Percentiles rank a stretch among this genome's conserved stretches.
Conservation (phyloP, 2,329 filamentous ascomycete species). For the Aspergillus tanneri region DNA sequence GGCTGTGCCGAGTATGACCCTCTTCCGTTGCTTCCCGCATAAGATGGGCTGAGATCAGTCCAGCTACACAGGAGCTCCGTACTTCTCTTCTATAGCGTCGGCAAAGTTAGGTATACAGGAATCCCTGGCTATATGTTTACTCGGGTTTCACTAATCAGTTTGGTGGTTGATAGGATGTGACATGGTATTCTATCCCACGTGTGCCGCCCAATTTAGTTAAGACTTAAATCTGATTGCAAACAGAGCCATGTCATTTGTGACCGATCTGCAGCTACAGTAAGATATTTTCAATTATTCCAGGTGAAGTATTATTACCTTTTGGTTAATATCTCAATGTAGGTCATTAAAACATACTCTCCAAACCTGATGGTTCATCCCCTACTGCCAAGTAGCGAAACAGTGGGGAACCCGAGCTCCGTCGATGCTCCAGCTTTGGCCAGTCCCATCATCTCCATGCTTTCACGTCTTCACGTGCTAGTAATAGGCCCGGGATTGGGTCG, state of each 20-base stretch:
- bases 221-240: slow-evolving; percentile 16
- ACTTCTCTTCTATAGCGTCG: slow-evolving; percentile 97
- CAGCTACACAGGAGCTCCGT: slow-evolving; percentile 89
- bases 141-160: not conserved
- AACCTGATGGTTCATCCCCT: slow-evolving; percentile 98
- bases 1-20: slow-evolving; percentile 73
- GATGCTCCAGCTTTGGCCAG: slow-evolving; percentile 62
- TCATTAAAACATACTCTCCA: slow-evolving; percentile 97
- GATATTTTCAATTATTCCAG: slow-evolving; percentile 6
- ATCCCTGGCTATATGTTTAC: no score
- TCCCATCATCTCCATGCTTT: slow-evolving; percentile 74
- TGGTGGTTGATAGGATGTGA: slow-evolving; percentile 57
- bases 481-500: slow-evolving; percentile 89
- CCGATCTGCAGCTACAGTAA: slow-evolving; percentile 67
- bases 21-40: slow-evolving; percentile 1
- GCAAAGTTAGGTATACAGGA: slow-evolving; percentile 73
- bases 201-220: not conserved
- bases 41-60: slow-evolving; percentile 12
- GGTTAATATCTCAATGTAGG: slow-evolving; percentile 40
- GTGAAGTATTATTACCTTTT: no score
- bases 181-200: slow-evolving; percentile 60
- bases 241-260: slow-evolving; percentile 90
- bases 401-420: slow-evolving; percentile 49
- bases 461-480: slow-evolving; percentile 86
- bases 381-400: slow-evolving; percentile 72